phyloP scores from a whole-genome alignment of 2,329 filamentous ascomycete species.

The Aspergillus spinulosporus region DNA sequence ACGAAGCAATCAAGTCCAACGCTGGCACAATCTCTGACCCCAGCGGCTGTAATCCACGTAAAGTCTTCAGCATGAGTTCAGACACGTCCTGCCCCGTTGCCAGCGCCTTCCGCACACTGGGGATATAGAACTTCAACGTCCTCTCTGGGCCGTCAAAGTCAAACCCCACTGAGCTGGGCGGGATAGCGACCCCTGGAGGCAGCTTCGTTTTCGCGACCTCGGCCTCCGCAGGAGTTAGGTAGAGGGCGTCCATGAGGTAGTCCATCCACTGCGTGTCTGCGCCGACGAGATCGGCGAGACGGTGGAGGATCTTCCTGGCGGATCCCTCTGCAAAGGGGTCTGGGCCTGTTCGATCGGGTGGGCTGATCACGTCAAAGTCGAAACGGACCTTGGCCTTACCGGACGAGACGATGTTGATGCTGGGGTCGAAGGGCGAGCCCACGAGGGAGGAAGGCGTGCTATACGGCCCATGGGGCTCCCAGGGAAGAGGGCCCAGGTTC shows the following conservation, averaged over 20 bases:
- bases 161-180: background rate
- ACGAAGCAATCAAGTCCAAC: background rate
- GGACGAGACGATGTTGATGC: slow-evolving; percentile 10
- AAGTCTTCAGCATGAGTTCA: background rate
- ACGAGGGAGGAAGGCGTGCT: slow-evolving; percentile 10
- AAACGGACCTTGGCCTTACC: slow-evolving; percentile 9
- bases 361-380: slow-evolving; percentile 8
- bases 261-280: slow-evolving; percentile 11
- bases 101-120: background rate
- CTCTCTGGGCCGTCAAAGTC: background rate
- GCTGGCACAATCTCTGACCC: background rate
- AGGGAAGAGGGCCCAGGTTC: slow-evolving; percentile 8
- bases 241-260: slow-evolving; percentile 5
- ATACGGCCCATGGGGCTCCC: slow-evolving; percentile 9
- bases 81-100: background rate
- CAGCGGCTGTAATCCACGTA: background rate
- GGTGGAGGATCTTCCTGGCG: slow-evolving; percentile 2
- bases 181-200: background rate
- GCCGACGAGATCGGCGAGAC: background rate
- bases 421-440: slow-evolving; percentile 13
- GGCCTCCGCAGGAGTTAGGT: slow-evolving; percentile 8
- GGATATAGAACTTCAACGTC: background rate
- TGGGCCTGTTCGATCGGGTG: slow-evolving; percentile 3
- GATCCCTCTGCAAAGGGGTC: background rate
- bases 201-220: background rate